A percentile compares a stretch with the other conserved stretches of the same genome.
Evolutionary conservation across 2,329 filamentous ascomycete species (phyloP).

Genomic region (Trichoderma koningii): DNA sequence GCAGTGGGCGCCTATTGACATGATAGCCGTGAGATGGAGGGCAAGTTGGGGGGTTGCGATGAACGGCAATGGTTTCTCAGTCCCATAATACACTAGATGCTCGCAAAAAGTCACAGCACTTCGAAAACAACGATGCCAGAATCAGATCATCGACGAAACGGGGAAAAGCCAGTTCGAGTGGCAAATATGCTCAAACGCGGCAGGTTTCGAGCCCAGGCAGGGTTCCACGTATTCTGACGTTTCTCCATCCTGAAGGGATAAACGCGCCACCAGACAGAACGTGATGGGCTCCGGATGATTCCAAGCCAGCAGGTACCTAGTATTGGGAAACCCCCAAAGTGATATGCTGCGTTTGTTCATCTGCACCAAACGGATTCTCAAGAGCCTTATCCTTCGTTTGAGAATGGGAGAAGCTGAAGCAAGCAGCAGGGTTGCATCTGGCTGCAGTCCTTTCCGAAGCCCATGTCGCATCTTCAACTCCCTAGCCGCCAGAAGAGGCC

Average conservation of each 20-base stretch:
- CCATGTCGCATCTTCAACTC: slow-evolving; percentile 12
- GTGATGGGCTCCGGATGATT: too few species aligned
- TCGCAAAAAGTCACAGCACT: too few species aligned
- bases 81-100: background rate
- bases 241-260: background rate
- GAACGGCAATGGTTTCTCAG: slow-evolving; percentile 5
- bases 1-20: background rate
- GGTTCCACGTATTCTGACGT: background rate
- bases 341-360: too few species aligned
- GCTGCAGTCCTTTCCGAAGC: slow-evolving; percentile 1
- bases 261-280: background rate
- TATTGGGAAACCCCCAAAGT: too few species aligned
- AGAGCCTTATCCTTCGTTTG: too few species aligned
- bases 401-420: too few species aligned
- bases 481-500: background rate
- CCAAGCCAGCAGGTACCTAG: too few species aligned
- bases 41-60: too few species aligned
- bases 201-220: slow-evolving; percentile 16
- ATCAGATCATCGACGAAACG: slow-evolving; percentile 1
- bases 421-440: slow-evolving; percentile 1
- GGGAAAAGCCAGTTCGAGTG: background rate
- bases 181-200: slow-evolving; percentile 19
- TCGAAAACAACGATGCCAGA: too few species aligned
- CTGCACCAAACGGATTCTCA: too few species aligned
- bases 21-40: slow-evolving; percentile 8